phyloP scores from a whole-genome alignment of 2,329 filamentous ascomycete species.

The Fusarium domesticum region DNA sequence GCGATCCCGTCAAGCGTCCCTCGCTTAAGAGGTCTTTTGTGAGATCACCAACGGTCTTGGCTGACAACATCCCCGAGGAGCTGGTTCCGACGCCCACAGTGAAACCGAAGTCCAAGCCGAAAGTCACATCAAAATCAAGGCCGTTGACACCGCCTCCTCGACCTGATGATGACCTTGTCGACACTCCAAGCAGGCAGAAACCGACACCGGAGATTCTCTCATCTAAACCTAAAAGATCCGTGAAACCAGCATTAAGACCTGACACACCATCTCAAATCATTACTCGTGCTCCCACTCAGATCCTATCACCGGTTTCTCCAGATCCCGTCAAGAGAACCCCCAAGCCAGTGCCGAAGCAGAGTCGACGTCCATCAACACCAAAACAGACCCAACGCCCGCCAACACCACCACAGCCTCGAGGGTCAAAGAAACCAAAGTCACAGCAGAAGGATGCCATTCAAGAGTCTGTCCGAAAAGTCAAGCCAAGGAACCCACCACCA shows the following conservation, averaged over 20 bases:
- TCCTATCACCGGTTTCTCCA: constrained; percentile 25
- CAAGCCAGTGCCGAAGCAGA: constrained; percentile 10
- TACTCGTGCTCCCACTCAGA: constrained; percentile 18
- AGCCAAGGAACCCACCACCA: constrained; percentile 14
- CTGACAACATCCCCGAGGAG: constrained; percentile 15
- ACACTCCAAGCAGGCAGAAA: not conserved
- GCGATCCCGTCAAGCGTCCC: constrained; percentile 37
- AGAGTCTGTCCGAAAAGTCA: constrained; percentile 5
- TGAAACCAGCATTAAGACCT: constrained; percentile 32
- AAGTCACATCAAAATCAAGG: constrained; percentile 25
- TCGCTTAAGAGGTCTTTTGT: constrained; percentile 21
- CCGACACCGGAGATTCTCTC: constrained; percentile 30
- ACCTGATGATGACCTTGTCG: constrained; percentile 2
- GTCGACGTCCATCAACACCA: not conserved
- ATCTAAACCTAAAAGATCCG: constrained; percentile 33
- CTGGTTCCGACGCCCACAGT: constrained; percentile 3
- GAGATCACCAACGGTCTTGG: constrained; percentile 8
- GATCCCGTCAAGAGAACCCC: constrained; percentile 25
- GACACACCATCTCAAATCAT: constrained; percentile 30
- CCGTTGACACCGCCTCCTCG: constrained; percentile 21
- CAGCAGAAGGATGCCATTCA: constrained; percentile 9
- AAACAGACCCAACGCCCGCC: constrained; percentile 29
- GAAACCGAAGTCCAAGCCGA: constrained; percentile 30
- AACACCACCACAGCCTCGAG: constrained; percentile 37
- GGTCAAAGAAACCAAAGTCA: constrained; percentile 20